Evolutionary conservation across 768 basidiomycete genomes (phyloP).

Genomic region (Suillus subluteus): DNA sequence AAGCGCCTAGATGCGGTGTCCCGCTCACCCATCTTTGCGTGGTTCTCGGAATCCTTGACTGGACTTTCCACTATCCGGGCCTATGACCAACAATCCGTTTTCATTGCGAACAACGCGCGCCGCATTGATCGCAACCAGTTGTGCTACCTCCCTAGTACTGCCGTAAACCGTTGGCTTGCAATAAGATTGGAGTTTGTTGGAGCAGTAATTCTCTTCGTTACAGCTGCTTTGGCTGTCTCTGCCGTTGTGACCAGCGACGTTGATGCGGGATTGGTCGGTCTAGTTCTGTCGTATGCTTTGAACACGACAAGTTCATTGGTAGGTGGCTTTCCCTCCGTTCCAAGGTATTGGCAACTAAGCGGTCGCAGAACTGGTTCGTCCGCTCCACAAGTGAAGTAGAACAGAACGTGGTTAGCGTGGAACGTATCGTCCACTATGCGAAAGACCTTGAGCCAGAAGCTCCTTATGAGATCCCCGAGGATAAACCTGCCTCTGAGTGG

Average conservation of each 20-base stretch:
- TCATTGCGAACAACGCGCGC: slow-evolving; percentile 67
- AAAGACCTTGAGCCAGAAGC: slow-evolving; percentile 71
- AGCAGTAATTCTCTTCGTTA: slow-evolving; percentile 74
- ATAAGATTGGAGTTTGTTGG: slow-evolving; percentile 86
- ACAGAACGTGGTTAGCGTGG: slow-evolving; percentile 88
- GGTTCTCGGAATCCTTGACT: slow-evolving; percentile 78
- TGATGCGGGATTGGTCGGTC: slow-evolving; percentile 86
- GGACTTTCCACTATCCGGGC: slow-evolving; percentile 86
- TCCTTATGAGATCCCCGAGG: slow-evolving; percentile 65
- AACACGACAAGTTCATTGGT: slow-evolving; percentile 85
- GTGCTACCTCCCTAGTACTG: slow-evolving; percentile 70
- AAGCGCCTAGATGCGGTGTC: slow-evolving; percentile 90
- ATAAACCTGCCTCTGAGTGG: slow-evolving; percentile 63
- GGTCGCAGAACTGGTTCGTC: slow-evolving; percentile 74
- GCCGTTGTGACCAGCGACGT: slow-evolving; percentile 78
- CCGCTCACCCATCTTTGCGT: slow-evolving; percentile 88
- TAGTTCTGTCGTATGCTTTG: slow-evolving; percentile 84
- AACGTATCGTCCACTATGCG: slow-evolving; percentile 84
- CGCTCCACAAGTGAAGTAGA: slow-evolving; percentile 87
- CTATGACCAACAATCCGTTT: slow-evolving; percentile 70
- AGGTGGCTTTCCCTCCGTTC: slow-evolving; percentile 25
- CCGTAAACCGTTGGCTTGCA: slow-evolving; percentile 84
- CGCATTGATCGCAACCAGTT: slow-evolving; percentile 88
- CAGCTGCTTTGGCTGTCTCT: slow-evolving; percentile 65
- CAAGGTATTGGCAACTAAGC: slow-evolving; percentile 10